A percentile compares a stretch with the other conserved stretches of the same genome.
Conservation (phyloP, 164 flowering plant genomes). For the Nelumbo lutea region DNA sequence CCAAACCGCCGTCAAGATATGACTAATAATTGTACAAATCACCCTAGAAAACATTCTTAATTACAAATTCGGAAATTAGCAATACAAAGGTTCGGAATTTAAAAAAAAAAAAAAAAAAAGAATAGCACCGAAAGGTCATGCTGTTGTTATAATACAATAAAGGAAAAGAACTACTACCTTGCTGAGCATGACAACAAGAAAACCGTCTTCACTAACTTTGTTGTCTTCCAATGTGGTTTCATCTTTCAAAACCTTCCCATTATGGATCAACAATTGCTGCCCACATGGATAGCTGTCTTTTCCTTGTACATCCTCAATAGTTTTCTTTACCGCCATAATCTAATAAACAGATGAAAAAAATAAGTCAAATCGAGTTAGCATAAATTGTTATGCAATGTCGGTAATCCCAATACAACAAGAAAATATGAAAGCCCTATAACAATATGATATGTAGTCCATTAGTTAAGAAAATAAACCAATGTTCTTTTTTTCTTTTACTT, state of each 20-base stretch:
- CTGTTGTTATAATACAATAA: neutral
- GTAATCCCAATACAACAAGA: too few species aligned
- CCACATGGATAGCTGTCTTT: conserved; percentile 96
- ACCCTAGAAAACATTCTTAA: too few species aligned
- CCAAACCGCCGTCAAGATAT: too few species aligned
- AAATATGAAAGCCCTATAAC: too few species aligned
- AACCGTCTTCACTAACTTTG: conserved; percentile 90
- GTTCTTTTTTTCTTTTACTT: too few species aligned
- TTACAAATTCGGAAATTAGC: too few species aligned
- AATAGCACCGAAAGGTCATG: neutral
- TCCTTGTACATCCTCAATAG: conserved; percentile 88
- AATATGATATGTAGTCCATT: too few species aligned
- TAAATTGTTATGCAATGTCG: too few species aligned
- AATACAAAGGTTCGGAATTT: neutral
- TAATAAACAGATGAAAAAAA: conserved; percentile 10
- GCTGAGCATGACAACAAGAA: conserved; percentile 98
- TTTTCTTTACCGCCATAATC: conserved; percentile 95
- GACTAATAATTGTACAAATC: too few species aligned
- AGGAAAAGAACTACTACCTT: conserved; percentile 45
- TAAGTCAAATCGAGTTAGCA: too few species aligned
- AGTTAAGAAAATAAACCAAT: too few species aligned
- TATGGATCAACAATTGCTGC: conserved; percentile 86
- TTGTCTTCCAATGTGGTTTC: conserved; percentile 88
- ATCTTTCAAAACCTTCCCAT: conserved; percentile 97
- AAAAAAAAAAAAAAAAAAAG: neutral